These are phyloP conservation scores for Suhomyces kunorum DNA, from an alignment of 1,139 yeast species.

Conservation along the genomic window DNA sequence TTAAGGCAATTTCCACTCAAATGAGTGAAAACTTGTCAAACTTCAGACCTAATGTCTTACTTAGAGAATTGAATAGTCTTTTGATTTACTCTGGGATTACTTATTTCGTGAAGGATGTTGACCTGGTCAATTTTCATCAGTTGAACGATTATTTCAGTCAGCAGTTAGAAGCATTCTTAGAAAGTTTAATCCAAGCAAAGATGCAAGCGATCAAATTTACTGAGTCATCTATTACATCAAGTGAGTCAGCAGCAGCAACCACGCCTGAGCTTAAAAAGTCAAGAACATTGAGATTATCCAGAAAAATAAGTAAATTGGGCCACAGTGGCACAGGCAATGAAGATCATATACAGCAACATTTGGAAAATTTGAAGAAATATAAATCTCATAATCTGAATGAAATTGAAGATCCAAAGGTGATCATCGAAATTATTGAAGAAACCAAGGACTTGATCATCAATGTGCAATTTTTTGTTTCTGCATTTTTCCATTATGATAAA, in stretches of 20 bases:
- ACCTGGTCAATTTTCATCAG: constrained; percentile 20
- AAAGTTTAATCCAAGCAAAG: constrained; percentile 27
- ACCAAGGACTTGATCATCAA: constrained; percentile 37
- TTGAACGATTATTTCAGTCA: constrained; percentile 32
- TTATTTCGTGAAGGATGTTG: constrained; percentile 62
- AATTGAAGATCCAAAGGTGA: constrained; percentile 41
- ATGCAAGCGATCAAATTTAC: constrained; percentile 25
- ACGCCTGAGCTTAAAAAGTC: constrained; percentile 28
- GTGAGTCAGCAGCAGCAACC: constrained; percentile 12
- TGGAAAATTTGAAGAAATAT: constrained; percentile 17
- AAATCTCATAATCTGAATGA: constrained; percentile 22
- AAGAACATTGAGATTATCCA: constrained; percentile 35
- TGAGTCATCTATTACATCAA: constrained; percentile 2
- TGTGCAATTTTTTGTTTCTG: constrained; percentile 66
- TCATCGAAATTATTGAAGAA: constrained; percentile 44
- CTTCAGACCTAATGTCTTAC: constrained; percentile 27
- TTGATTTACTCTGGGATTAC: constrained; percentile 63
- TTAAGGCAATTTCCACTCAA: constrained; percentile 38
- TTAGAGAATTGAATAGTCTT: constrained; percentile 43
- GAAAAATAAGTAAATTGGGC: constrained; percentile 24
- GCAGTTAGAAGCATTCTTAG: constrained; percentile 31
- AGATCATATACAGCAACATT: constrained; percentile 15
- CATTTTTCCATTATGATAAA: constrained; percentile 63
- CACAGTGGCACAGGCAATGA: constrained; percentile 3
- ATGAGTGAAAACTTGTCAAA: constrained; percentile 26